phyloP scores from a whole-genome alignment of 163 green algal genomes.

The Scenedesmus sp. region DNA sequence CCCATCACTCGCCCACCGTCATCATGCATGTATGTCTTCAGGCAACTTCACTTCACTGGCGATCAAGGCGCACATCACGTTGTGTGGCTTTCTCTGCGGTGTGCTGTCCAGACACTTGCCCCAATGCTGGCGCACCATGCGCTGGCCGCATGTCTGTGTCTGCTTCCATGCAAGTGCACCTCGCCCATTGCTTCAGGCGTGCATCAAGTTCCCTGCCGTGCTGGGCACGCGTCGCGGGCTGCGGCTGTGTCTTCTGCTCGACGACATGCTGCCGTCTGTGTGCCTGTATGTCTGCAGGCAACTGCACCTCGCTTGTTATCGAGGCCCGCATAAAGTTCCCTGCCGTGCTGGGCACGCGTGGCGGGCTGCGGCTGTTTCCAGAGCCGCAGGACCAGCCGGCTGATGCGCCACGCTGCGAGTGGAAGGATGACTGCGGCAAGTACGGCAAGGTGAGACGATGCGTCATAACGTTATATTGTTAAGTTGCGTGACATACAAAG shows the following conservation, averaged over 20 bases:
- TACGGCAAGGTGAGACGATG: constrained; percentile 14
- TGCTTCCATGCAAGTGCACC: neutral
- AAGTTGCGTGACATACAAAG: too few relatives aligned
- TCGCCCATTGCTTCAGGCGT: neutral
- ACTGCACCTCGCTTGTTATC: constrained; percentile 25
- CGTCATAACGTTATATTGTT: too few relatives aligned
- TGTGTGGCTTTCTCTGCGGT: too few relatives aligned
- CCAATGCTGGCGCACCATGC: too few relatives aligned
- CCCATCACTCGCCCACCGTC: too few relatives aligned
- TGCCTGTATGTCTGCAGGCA: neutral
- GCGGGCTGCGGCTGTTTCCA: constrained; percentile 23
- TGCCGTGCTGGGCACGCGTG: neutral
- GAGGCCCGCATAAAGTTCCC: constrained; percentile 25
- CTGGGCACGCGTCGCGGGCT: neutral
- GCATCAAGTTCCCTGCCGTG: neutral
- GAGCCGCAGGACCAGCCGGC: constrained; percentile 11
- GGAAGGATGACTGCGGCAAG: constrained; percentile 14
- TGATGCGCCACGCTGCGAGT: neutral
- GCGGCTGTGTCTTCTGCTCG: neutral
- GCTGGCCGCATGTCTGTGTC: neutral
- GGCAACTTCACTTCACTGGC: too few relatives aligned
- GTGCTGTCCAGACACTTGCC: too few relatives aligned
- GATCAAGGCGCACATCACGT: too few relatives aligned
- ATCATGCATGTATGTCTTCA: too few relatives aligned
- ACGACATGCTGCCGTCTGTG: neutral